phyloP scores from a whole-genome alignment of 768 basidiomycete genomes.

The Boletus rubroflammeus region DNA sequence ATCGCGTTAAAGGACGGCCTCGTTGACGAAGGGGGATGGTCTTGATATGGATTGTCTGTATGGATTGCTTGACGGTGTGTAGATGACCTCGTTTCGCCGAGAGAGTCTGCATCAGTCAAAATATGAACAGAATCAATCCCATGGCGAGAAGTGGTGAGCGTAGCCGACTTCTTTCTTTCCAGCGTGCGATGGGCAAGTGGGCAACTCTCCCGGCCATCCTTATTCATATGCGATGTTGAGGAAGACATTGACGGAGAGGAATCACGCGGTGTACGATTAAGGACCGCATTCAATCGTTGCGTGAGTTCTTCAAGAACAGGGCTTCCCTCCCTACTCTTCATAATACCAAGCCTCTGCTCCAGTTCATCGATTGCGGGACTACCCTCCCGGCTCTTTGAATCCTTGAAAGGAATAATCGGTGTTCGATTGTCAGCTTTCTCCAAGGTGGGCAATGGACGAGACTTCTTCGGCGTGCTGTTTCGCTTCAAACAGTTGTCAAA shows the following conservation, averaged over 20 bases:
- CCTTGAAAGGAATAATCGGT: conserved; percentile 44
- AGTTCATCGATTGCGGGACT: conserved; percentile 65
- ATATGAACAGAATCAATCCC: conserved; percentile 2
- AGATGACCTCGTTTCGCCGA: conserved; percentile 13
- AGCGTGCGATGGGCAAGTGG: conserved; percentile 26
- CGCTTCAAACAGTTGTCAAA: conserved; percentile 73
- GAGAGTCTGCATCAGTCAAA: not conserved
- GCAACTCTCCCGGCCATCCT: conserved; percentile 25
- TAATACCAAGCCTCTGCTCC: conserved; percentile 56
- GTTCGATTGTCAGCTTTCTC: conserved; percentile 35
- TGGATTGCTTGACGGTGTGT: conserved; percentile 8
- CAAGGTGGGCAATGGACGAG: conserved; percentile 36
- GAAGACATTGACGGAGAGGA: conserved; percentile 25
- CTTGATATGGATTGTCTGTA: conserved; percentile 12
- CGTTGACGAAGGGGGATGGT: conserved; percentile 5
- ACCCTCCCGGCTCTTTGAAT: conserved; percentile 43
- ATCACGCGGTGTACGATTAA: conserved; percentile 34
- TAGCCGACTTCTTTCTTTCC: conserved; percentile 18
- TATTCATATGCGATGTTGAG: conserved; percentile 16
- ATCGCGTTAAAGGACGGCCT: conserved; percentile 47
- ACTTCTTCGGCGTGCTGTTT: conserved; percentile 37
- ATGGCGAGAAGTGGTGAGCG: conserved; percentile 4
- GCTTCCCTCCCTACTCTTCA: conserved; percentile 51
- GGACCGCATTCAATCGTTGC: conserved; percentile 41
- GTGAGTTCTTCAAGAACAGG: conserved; percentile 51